Conservation (phyloP, 1,139 yeast genomes). For the Ashbya aceris region DNA sequence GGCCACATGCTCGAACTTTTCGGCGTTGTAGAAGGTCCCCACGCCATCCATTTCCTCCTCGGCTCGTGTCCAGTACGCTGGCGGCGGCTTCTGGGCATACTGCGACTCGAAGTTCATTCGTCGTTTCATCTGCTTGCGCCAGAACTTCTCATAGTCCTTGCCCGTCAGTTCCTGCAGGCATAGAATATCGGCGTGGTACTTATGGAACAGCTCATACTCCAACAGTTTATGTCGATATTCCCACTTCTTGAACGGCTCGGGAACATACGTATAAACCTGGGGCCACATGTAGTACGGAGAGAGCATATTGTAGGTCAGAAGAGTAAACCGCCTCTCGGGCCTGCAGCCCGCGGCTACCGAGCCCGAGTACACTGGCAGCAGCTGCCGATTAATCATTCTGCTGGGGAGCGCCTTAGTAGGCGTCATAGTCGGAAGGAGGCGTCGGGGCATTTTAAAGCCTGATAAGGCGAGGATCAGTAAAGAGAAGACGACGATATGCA, state of each 20-base stretch:
- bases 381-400: slow-evolving; percentile 10
- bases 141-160: slow-evolving; percentile 36
- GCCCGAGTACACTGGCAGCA: slow-evolving; percentile 10
- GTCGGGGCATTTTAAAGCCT: too few species aligned
- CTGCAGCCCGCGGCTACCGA: background rate
- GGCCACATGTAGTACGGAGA: slow-evolving; percentile 53
- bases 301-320: slow-evolving; percentile 43
- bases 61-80: slow-evolving; percentile 42
- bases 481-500: too few species aligned
- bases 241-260: slow-evolving; percentile 41
- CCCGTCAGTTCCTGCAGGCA: slow-evolving; percentile 54
- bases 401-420: too few species aligned
- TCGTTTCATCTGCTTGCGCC: slow-evolving; percentile 31
- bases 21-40: slow-evolving; percentile 40
- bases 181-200: slow-evolving; percentile 44
- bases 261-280: slow-evolving; percentile 42
- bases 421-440: too few species aligned
- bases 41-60: slow-evolving; percentile 48
- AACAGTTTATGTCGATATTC: slow-evolving; percentile 39
- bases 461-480: too few species aligned
- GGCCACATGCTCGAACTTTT: slow-evolving; percentile 39
- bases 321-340: slow-evolving; percentile 13
- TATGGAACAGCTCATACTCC: slow-evolving; percentile 32
- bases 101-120: slow-evolving; percentile 35
- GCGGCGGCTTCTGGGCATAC: slow-evolving; percentile 42